These are phyloP conservation scores for Mercurialis annua DNA, from an alignment of 345 rosid genomes.

Conservation along the genomic window DNA sequence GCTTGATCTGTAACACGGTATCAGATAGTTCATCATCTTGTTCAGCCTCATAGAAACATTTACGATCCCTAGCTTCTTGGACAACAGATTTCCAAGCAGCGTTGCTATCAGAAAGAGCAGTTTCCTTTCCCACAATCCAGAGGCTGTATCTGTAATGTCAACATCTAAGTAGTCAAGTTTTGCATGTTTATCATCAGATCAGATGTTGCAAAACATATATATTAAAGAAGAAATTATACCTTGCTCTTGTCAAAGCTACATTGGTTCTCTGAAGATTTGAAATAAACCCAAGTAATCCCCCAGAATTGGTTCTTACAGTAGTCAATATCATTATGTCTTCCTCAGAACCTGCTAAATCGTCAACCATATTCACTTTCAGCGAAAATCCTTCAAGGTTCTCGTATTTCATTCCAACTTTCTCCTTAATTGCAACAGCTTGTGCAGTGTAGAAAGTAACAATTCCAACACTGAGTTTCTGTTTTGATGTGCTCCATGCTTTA, in stretches of 20 bases:
- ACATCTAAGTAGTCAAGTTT: not conserved
- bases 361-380: slow-evolving; percentile 15
- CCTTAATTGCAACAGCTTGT: slow-evolving; percentile 11
- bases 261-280: slow-evolving; percentile 14
- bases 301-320: slow-evolving; percentile 12
- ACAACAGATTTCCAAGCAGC: slow-evolving; percentile 40
- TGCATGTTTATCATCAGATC: not conserved
- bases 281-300: slow-evolving; percentile 1
- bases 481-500: slow-evolving; percentile 10
- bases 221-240: slow-evolving; percentile 8
- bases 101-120: slow-evolving; percentile 27
- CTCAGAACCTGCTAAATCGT: slow-evolving; percentile 23
- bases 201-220: not conserved
- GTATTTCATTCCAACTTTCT: slow-evolving; percentile 6
- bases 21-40: slow-evolving; percentile 40
- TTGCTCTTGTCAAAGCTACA: slow-evolving; percentile 24
- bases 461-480: slow-evolving; percentile 12
- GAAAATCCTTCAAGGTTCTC: slow-evolving; percentile 15
- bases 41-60: slow-evolving; percentile 39
- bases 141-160: slow-evolving; percentile 34
- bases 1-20: slow-evolving; percentile 29
- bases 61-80: slow-evolving; percentile 38
- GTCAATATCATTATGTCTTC: slow-evolving; percentile 20
- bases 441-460: slow-evolving; percentile 16
- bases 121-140: slow-evolving; percentile 50